phyloP scores from a whole-genome alignment of 129 eudicot species.

The Arctium lappa region DNA sequence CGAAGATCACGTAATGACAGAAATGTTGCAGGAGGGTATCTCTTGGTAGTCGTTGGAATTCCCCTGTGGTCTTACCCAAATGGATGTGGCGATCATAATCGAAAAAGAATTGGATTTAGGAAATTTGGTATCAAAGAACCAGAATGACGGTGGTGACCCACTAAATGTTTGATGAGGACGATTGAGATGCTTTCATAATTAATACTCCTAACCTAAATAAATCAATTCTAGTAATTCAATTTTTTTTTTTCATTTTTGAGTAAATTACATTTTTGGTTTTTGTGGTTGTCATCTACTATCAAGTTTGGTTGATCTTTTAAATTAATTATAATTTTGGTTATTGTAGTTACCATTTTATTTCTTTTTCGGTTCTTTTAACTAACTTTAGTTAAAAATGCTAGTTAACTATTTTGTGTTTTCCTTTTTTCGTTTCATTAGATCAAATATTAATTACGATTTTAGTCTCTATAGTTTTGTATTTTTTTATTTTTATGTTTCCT shows the following conservation, averaged over 20 bases:
- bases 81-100: slow-evolving; percentile 20
- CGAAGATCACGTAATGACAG: slow-evolving; percentile 1
- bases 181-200: slow-evolving; percentile 17
- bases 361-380: too few relatives aligned
- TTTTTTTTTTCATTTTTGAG: too few relatives aligned
- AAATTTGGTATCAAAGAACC: slow-evolving; percentile 22
- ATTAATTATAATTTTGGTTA: too few relatives aligned
- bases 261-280: not conserved
- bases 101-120: slow-evolving; percentile 12
- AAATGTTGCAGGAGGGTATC: not conserved
- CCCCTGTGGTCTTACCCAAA: not conserved
- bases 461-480: too few relatives aligned
- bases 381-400: too few relatives aligned
- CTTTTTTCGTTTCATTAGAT: too few relatives aligned
- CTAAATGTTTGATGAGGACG: slow-evolving; percentile 18
- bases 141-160: slow-evolving; percentile 24
- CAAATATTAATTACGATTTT: too few relatives aligned
- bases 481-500: too few relatives aligned
- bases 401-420: too few relatives aligned
- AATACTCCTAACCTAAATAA: slow-evolving; percentile 2
- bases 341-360: too few relatives aligned
- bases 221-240: not conserved
- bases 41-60: not conserved
- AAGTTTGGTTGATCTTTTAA: not conserved
- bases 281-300: not conserved